Base-by-base conservation (phyloP, 2,329 filamentous ascomycete genomes). In the Sporothrix humicola region DNA sequence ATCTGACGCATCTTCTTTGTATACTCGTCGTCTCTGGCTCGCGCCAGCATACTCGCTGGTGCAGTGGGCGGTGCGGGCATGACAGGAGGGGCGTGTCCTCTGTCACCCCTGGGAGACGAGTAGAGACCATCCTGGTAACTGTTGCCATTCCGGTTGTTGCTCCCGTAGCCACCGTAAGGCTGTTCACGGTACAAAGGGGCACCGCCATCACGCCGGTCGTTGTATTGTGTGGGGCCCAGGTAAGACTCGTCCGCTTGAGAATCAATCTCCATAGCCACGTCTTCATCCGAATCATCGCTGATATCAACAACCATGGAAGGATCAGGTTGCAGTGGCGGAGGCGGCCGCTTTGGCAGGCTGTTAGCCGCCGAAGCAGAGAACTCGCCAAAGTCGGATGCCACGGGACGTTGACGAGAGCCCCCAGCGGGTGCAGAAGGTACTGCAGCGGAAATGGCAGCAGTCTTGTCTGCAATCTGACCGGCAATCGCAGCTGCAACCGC, bases 291-390 rank as follows among this genome's bases (percentile, higher is more conserved):
- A 31, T 85, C 88, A 42, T 97, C 95, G 79, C 93, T 97, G 54
- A 97, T 91, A 76, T 97, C 89, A 77, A 97, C 97, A 54, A 97
- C 88, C 71, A 97, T 87, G 2, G 87, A 87, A 69, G 90, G 86
- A 31, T 91, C 86, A 70, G 87, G 83, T 31, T 85, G 84, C 65
- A 84, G 85, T 61, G 90, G 88, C 13, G 87, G 88, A 77, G 91
- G 90, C 3, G 89, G 87, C 68, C 91, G 89, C 77, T 92, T 93
- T 17, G 81, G 78, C 13, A 75, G 72, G 17, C 74, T 71, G 4
- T 82, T 79, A 1, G 81, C 78, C 23, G 48, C 2, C 79, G 78
- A 15, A 82, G 65, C 79, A 0, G 84, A 82, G 23, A 85, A 83
- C n/a, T 89, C 87, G 74, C 92, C 89, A 76, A 92, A 91, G 78